Percentiles rank a stretch among this genome's conserved stretches.
Conservation (phyloP, 352 stramenopile species). For the Globisporangium middletonii region DNA sequence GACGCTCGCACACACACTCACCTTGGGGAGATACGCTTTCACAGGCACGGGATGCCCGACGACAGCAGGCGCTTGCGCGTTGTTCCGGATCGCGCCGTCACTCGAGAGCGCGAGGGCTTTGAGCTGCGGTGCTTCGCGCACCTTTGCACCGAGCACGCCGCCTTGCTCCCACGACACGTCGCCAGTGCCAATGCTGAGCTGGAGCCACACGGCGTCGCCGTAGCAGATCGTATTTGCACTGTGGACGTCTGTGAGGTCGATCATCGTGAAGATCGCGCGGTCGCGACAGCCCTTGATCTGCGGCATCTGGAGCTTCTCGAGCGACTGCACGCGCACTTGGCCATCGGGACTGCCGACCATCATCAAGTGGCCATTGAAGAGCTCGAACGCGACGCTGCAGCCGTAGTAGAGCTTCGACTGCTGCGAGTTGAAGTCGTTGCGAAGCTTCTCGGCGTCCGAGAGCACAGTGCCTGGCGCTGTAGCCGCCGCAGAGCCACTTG, state of each 20-base stretch:
- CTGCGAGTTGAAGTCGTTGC: constrained; percentile 74
- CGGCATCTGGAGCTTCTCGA: constrained; percentile 47
- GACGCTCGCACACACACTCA: constrained; percentile 8
- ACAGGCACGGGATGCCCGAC: constrained; percentile 60
- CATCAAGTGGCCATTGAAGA: constrained; percentile 74
- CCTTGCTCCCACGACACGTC: constrained; percentile 71
- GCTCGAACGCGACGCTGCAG: constrained; percentile 59
- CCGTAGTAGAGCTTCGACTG: constrained; percentile 52
- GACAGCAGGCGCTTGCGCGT: constrained; percentile 29
- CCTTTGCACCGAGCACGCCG: constrained; percentile 65
- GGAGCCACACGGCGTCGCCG: constrained; percentile 71
- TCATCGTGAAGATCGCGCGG: constrained; percentile 61
- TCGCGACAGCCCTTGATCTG: constrained; percentile 47
- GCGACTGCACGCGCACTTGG: constrained; percentile 48
- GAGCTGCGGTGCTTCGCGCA: constrained; percentile 65
- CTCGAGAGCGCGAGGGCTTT: constrained; percentile 46
- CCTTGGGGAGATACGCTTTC: constrained; percentile 67
- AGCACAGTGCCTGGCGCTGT: constrained; percentile 7
- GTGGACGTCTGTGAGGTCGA: constrained; percentile 56
- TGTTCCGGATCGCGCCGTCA: constrained; percentile 46
- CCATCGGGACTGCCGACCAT: constrained; percentile 60
- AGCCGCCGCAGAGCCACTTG: background rate
- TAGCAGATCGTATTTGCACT: constrained; percentile 67
- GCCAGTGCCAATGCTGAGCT: constrained; percentile 57
- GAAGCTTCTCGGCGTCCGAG: constrained; percentile 54